Evolutionary conservation across 495 filamentous ascomycete genomes (phyloP).

Genomic region (Penicillium lividum): DNA sequence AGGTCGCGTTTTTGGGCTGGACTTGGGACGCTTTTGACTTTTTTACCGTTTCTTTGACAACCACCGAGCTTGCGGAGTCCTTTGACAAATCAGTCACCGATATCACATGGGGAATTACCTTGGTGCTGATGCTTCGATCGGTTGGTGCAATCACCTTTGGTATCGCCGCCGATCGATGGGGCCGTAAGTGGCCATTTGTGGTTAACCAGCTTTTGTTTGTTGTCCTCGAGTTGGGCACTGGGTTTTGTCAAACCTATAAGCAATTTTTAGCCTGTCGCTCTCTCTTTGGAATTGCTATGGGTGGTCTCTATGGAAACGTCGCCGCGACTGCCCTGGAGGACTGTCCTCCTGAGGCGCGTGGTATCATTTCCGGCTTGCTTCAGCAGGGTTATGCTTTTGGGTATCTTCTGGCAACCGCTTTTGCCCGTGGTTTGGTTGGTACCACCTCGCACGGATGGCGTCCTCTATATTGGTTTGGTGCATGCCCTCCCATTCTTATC

Average conservation of each 20-base stretch:
- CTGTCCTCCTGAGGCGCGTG: conserved; percentile 70
- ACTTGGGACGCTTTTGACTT: conserved; percentile 91
- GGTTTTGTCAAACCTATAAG: conserved; percentile 74
- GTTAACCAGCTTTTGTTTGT: conserved; percentile 84
- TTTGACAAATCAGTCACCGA: conserved; percentile 70
- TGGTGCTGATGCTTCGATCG: conserved; percentile 83
- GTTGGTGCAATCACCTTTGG: conserved; percentile 90
- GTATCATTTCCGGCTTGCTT: conserved; percentile 76
- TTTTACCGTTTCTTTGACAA: conserved; percentile 83
- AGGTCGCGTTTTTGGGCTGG: conserved; percentile 67
- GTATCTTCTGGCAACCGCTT: conserved; percentile 77
- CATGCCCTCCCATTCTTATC: conserved; percentile 75
- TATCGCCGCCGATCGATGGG: conserved; percentile 78
- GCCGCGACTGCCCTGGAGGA: conserved; percentile 86
- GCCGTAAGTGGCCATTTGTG: conserved; percentile 86
- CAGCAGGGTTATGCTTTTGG: conserved; percentile 92
- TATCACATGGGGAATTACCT: conserved; percentile 90
- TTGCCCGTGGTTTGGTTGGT: conserved; percentile 69
- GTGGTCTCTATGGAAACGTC: conserved; percentile 84
- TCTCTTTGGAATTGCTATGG: conserved; percentile 90
- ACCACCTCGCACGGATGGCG: conserved; percentile 75
- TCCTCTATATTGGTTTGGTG: conserved; percentile 87
- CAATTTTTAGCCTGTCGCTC: conserved; percentile 79
- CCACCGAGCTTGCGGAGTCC: conserved; percentile 61
- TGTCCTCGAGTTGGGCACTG: conserved; percentile 74